A percentile compares a stretch with the other conserved stretches of the same genome.
These are phyloP conservation scores for Phalaenopsis equestris DNA, from an alignment of 106 monocot genomes.

Conservation along the genomic window DNA sequence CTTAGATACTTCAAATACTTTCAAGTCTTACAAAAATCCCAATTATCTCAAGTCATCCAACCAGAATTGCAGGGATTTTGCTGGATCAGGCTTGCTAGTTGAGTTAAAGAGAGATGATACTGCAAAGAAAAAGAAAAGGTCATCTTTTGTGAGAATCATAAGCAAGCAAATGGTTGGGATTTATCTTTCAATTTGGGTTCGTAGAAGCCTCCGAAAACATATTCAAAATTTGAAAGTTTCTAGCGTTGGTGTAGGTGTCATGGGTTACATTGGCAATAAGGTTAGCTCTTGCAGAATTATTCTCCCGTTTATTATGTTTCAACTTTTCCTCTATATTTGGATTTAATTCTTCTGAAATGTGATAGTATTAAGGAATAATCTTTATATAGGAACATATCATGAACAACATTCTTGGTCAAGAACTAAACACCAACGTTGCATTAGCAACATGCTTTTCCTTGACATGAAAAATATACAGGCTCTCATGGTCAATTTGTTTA, in stretches of 20 bases:
- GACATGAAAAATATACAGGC: neutral
- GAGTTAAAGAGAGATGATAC: slow-evolving; percentile 20
- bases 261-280: slow-evolving; percentile 82
- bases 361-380: neutral
- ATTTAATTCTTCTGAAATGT: neutral
- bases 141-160: slow-evolving; percentile 56
- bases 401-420: neutral
- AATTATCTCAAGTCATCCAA: slow-evolving; percentile 43
- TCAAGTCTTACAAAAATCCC: slow-evolving; percentile 22
- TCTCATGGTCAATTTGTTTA: neutral
- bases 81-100: slow-evolving; percentile 8
- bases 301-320: neutral
- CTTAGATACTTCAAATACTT: slow-evolving; percentile 19
- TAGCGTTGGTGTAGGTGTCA: slow-evolving; percentile 55
- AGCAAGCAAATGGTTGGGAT: slow-evolving; percentile 86
- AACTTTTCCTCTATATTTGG: neutral
- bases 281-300: slow-evolving; percentile 18
- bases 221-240: slow-evolving; percentile 66
- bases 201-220: slow-evolving; percentile 48
- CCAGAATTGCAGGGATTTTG: slow-evolving; percentile 15
- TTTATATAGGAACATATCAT: neutral
- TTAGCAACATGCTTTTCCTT: neutral
- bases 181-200: slow-evolving; percentile 65
- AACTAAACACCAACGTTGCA: neutral
- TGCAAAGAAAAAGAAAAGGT: slow-evolving; percentile 33